Percentiles rank a stretch among this genome's conserved stretches.
Conservation (phyloP, 2,329 filamentous ascomycete species). For the Chaetomium sp. region DNA sequence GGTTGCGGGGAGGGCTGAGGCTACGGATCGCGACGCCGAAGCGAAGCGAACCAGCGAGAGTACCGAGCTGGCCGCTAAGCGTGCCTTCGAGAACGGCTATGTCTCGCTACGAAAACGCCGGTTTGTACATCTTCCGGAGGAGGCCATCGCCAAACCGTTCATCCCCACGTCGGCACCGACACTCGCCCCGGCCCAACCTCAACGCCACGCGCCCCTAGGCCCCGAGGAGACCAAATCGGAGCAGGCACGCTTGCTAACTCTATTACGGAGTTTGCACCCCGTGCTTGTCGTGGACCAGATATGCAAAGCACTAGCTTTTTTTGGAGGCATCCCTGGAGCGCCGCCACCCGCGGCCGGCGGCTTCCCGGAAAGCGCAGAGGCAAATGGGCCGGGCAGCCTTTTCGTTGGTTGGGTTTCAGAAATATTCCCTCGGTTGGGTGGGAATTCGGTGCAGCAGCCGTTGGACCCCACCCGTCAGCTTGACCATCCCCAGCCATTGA, state of each 20-base stretch:
- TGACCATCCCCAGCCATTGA: conserved; percentile 36
- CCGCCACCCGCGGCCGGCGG: conserved; percentile 52
- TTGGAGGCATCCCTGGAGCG: conserved; percentile 61
- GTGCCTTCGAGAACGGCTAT: conserved; percentile 58
- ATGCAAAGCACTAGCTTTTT: conserved; percentile 64
- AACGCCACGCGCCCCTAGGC: conserved; percentile 37
- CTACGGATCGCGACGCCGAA: conserved; percentile 54
- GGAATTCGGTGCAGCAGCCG: conserved; percentile 27
- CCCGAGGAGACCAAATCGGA: conserved; percentile 59
- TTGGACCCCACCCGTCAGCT: conserved; percentile 35
- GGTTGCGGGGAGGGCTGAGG: conserved; percentile 48
- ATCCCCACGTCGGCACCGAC: conserved; percentile 20
- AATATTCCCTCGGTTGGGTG: conserved; percentile 57
- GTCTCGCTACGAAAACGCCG: conserved; percentile 51
- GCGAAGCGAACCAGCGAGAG: conserved; percentile 64
- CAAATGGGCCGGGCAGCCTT: conserved; percentile 59
- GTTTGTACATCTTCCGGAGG: conserved; percentile 41
- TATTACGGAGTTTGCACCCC: conserved; percentile 59
- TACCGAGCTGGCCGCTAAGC: conserved; percentile 59
- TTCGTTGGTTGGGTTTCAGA: conserved; percentile 66
- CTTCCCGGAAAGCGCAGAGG: conserved; percentile 59
- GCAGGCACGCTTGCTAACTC: conserved; percentile 60
- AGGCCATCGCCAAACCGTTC: conserved; percentile 30
- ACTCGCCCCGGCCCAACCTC: conserved; percentile 16
- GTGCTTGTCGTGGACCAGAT: conserved; percentile 62